Evolutionary conservation across 768 basidiomycete genomes (phyloP), one percentile per base, ranked within the genome.

Genomic region (Gloeostereum incarnatum): DNA sequence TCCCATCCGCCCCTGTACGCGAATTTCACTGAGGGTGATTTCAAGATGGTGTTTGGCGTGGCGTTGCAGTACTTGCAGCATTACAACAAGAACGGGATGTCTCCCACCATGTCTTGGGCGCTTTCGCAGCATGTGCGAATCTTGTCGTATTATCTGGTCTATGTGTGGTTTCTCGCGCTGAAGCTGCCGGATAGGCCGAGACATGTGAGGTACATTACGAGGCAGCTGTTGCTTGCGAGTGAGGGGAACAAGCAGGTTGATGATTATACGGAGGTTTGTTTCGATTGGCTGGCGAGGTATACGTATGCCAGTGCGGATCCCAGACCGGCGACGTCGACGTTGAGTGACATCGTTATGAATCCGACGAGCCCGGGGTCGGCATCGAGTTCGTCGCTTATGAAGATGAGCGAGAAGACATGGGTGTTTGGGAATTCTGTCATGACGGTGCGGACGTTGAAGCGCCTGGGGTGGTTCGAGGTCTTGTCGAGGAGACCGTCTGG

Each of bases 271-370:
- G 90, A 97, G 53, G 94, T 98, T 24, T 94, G 90, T 59, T 93
- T 98, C 52, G 96, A 99, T 56, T 98, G 93, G 91, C 69, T 99
- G 13, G 84, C 90, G 7, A 72, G 96, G 13, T 96, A 96, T 54
- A 84, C 94, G 0, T 97, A 93, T 50, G 90, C 82, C 10, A 91
- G 84, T 50, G 90, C 91, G 11, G 92, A 96, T 53, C 93, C 94
- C 1, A 76, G 86, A 11, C 90, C 94, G 2, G 76, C 90, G 1
- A 71, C 68, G 22, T 89, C 88, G 1, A 67, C 81, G 36, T 69
- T 97, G 39, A 75, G 71, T 44, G 84, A 92, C 24, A 75, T 92
- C 37, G 69, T 94, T 36, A 80, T 82, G 72, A 75, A 73, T 34
- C 68, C 75, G 2, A 58, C 19, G 4, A 9, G 13, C 18, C 19